Evolutionary conservation across 805 yeast species (phyloP).

Genomic region (Saccharomycopsis capsularis): DNA sequence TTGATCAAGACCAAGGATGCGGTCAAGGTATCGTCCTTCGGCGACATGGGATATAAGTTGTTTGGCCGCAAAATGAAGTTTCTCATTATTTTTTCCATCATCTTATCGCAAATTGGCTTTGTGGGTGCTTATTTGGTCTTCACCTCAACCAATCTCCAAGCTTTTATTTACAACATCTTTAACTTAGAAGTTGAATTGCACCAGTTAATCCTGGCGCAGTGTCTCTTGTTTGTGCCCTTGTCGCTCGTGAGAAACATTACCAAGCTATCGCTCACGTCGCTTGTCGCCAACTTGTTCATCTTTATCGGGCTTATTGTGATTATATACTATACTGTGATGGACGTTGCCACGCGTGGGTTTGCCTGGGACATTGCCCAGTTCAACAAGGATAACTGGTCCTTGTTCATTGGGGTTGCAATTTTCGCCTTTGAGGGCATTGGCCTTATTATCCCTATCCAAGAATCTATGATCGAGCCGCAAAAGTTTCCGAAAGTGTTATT

Average conservation of each 20-base stretch:
- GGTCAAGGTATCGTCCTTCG: constrained; percentile 66
- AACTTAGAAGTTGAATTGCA: constrained; percentile 34
- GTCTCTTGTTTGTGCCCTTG: constrained; percentile 56
- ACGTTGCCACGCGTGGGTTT: constrained; percentile 39
- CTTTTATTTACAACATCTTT: constrained; percentile 51
- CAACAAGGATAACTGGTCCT: constrained; percentile 54
- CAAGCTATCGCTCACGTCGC: constrained; percentile 62
- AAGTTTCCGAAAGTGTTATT: constrained; percentile 61
- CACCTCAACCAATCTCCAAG: constrained; percentile 63
- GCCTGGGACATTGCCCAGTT: constrained; percentile 47
- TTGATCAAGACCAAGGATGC: constrained; percentile 51
- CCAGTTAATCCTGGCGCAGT: constrained; percentile 46
- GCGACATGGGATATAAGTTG: constrained; percentile 60
- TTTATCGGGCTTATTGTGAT: constrained; percentile 60
- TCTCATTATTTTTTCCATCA: constrained; percentile 55
- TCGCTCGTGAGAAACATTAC: constrained; percentile 72
- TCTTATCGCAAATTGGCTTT: constrained; percentile 71
- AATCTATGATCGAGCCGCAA: constrained; percentile 71
- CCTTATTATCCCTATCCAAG: constrained; percentile 71
- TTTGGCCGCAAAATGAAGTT: constrained; percentile 63
- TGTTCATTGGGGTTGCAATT: constrained; percentile 77
- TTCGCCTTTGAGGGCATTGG: constrained; percentile 90
- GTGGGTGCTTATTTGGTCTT: constrained; percentile 77
- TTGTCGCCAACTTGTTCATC: constrained; percentile 65
- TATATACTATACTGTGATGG: constrained; percentile 44